Base-by-base conservation (phyloP, 768 basidiomycete genomes). In the Tephrocybe sp. region DNA sequence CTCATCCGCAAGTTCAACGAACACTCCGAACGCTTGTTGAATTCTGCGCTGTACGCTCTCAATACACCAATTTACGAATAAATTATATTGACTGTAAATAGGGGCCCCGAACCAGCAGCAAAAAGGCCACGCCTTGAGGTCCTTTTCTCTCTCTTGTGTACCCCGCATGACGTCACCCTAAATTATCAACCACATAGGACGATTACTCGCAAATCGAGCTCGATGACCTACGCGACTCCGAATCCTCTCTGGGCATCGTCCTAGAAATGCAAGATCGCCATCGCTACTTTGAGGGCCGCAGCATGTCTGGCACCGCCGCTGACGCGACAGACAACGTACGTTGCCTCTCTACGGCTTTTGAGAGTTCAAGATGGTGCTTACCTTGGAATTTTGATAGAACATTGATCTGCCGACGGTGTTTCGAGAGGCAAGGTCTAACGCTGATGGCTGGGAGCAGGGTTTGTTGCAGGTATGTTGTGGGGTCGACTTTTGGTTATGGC, bases 1-100 rank as follows among this genome's bases (percentile, higher is more conserved):
- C 76, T 98, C 40, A 98, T 99, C 56, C 79, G 95, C 42, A 90
- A 94, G 63, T 98, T 99, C 70, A 99, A 98, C 60, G 93, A 97
- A 61, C 97, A 99, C 65, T 97, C 93, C 0, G 92, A 95, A 57
- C 72, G 93, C 56, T 71, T 97, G 9, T 71, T 98, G 12, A 86
- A 88, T 50, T 84, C 90, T 36, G 86, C 88, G 4, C 60, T 91
- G 89, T 88, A 61, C 57, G 65, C n/a, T n/a, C n/a, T n/a, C n/a
- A n/a, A n/a, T n/a, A n/a, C n/a, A n/a, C n/a, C n/a, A n/a, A n/a
- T n/a, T n/a, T n/a, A n/a, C n/a, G n/a, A n/a, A n/a, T n/a, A n/a
- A n/a, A 24, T 15, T 18, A n/a, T 41, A 18, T 37, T 24, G 40
- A 52, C 48, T 22, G 21, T 27, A 3, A 47, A 42, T 53, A 82